Evolutionary conservation across 202 grass and related monocot genomes (phyloP).

Genomic region (Eragrostis tef): DNA sequence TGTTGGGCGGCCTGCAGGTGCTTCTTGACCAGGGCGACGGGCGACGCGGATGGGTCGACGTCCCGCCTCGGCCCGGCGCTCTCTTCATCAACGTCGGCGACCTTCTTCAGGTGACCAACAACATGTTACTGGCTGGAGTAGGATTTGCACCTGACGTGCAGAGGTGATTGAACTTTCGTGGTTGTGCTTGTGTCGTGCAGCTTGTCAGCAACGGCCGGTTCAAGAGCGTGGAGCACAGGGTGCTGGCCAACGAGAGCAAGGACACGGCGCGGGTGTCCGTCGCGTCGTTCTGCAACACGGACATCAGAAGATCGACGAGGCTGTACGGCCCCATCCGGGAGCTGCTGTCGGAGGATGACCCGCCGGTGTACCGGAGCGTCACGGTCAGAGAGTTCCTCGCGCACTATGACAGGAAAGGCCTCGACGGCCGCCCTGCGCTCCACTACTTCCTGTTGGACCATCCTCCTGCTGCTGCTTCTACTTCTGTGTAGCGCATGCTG

Average conservation of each 20-base stretch:
- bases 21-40: not conserved
- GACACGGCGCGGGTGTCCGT: conserved; percentile 49
- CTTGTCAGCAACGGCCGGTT: conserved; percentile 24
- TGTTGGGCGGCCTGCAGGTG: conserved; percentile 59
- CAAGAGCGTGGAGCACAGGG: conserved; percentile 62
- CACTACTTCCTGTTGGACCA: conserved; percentile 24
- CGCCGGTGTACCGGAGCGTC: conserved; percentile 41
- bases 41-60: conserved; percentile 43
- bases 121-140: no score
- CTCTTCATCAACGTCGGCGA: conserved; percentile 61
- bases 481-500: no score
- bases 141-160: no score
- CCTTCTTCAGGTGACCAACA: conserved; percentile 46
- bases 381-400: conserved; percentile 36
- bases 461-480: no score
- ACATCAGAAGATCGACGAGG: not conserved
- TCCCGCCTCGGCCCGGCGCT: conserved; percentile 47
- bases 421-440: conserved; percentile 42
- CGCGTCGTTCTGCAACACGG: conserved; percentile 51
- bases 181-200: not conserved
- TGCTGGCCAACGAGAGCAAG: conserved; percentile 45
- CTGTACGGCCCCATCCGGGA: conserved; percentile 53
- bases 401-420: conserved; percentile 39
- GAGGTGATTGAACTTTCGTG: no score
- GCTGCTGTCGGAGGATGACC: not conserved